Evolutionary conservation across 371 early-diverging fungal genomes (phyloP).

Genomic region (Saksenaea oblongispora): DNA sequence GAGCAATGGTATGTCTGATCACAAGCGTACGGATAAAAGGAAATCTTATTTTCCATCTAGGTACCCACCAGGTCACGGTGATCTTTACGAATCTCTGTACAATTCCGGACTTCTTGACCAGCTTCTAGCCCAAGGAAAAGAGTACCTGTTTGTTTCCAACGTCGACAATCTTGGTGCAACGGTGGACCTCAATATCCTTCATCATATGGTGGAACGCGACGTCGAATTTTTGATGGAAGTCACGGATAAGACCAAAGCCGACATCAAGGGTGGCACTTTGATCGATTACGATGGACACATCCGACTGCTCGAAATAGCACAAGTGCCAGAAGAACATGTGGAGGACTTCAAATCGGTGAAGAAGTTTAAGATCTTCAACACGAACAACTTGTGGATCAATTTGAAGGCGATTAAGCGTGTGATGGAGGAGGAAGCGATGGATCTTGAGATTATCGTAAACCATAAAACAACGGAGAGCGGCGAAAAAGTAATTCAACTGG

Average conservation of each 20-base stretch:
- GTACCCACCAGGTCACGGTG: slow-evolving; percentile 99
- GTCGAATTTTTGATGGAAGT: slow-evolving; percentile 99
- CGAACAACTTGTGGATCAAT: slow-evolving; percentile 99
- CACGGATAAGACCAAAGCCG: slow-evolving; percentile 99
- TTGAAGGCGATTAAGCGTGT: slow-evolving; percentile 95
- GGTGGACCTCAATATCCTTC: slow-evolving; percentile 92
- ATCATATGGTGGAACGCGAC: slow-evolving; percentile 88
- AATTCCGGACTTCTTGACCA: slow-evolving; percentile 97
- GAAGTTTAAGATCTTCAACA: slow-evolving; percentile 99
- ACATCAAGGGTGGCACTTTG: slow-evolving; percentile 99
- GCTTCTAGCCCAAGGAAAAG: slow-evolving; percentile 96
- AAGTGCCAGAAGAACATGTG: slow-evolving; percentile 97
- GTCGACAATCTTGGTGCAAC: slow-evolving; percentile 99
- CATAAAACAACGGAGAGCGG: slow-evolving; percentile 87
- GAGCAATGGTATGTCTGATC: slow-evolving; percentile 66
- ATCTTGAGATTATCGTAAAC: slow-evolving; percentile 98
- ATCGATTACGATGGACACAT: slow-evolving; percentile 97
- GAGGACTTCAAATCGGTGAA: slow-evolving; percentile 99
- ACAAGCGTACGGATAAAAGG: slow-evolving; percentile 8
- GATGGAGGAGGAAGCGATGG: slow-evolving; percentile 79
- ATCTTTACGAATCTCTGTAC: slow-evolving; percentile 93
- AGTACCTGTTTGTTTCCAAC: slow-evolving; percentile 99
- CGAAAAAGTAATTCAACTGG: slow-evolving; percentile 98
- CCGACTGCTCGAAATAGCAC: slow-evolving; percentile 98
- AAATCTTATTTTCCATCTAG: slow-evolving; percentile 25